Evolutionary conservation across 306 rosid species (phyloP).

Genomic region (Gastrolobium bilobum): DNA sequence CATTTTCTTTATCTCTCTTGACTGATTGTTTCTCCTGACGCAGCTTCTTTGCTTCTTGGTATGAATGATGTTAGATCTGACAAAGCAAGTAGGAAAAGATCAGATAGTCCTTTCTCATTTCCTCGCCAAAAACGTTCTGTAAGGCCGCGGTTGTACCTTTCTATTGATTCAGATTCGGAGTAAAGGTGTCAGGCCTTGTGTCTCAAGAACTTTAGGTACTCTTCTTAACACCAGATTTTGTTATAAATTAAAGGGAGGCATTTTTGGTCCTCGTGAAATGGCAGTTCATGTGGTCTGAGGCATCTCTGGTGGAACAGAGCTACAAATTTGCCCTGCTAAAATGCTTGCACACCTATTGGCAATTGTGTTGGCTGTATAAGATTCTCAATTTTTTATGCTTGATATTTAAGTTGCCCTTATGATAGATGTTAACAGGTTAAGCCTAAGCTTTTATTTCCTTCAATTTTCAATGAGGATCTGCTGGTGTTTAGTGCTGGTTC

Average conservation of each 20-base stretch:
- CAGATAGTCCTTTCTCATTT: slow-evolving; percentile 91
- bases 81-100: slow-evolving; percentile 76
- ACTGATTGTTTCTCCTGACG: slow-evolving; percentile 57
- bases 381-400: slow-evolving; percentile 45
- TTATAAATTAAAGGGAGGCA: slow-evolving; percentile 49
- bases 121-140: slow-evolving; percentile 98
- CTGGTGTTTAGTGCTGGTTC: slow-evolving; percentile 51
- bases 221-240: slow-evolving; percentile 52
- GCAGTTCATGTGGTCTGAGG: slow-evolving; percentile 48
- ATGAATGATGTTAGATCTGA: slow-evolving; percentile 85
- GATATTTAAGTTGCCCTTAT: slow-evolving; percentile 38
- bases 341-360: slow-evolving; percentile 53
- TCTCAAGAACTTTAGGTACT: slow-evolving; percentile 49
- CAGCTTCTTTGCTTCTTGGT: slow-evolving; percentile 98
- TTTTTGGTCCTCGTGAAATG: slow-evolving; percentile 53
- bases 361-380: slow-evolving; percentile 43
- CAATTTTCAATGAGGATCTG: slow-evolving; percentile 54
- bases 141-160: slow-evolving; percentile 77
- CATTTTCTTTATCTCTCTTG: slow-evolving; percentile 12
- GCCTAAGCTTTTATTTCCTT: slow-evolving; percentile 44
- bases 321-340: slow-evolving; percentile 40
- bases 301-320: slow-evolving; percentile 53
- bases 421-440: slow-evolving; percentile 47
- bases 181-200: slow-evolving; percentile 56
- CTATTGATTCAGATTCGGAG: slow-evolving; percentile 89